Evolutionary conservation across 805 yeast genomes (phyloP).

Genomic region (Candida takata): DNA sequence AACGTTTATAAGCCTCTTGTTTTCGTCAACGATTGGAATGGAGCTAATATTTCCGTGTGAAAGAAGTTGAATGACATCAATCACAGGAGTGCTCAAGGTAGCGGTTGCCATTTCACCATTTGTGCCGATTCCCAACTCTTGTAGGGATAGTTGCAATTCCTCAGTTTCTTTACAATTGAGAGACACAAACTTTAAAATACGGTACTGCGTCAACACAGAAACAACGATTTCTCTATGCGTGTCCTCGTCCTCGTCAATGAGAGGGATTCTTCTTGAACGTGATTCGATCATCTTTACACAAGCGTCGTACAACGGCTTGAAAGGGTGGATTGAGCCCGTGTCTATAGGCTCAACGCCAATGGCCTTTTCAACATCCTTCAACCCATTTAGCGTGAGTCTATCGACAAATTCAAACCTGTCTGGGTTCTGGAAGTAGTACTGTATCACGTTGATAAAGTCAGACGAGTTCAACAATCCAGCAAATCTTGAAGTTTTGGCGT

Average conservation of each 20-base stretch:
- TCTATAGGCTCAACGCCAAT: constrained; percentile 84
- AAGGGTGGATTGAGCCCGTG: constrained; percentile 84
- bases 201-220: constrained; percentile 89
- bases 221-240: constrained; percentile 92
- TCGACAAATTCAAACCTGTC: constrained; percentile 86
- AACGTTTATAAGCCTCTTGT: constrained; percentile 66
- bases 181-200: constrained; percentile 92
- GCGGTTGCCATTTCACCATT: constrained; percentile 60
- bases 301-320: constrained; percentile 83
- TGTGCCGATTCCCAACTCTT: constrained; percentile 61
- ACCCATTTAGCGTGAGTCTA: constrained; percentile 73
- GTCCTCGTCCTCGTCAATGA: constrained; percentile 89
- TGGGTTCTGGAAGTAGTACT: constrained; percentile 84
- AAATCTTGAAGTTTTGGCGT: constrained; percentile 77
- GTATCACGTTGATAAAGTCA: constrained; percentile 92
- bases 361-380: constrained; percentile 79
- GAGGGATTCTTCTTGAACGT: constrained; percentile 87
- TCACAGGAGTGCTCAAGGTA: constrained; percentile 85
- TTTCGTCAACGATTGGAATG: constrained; percentile 84
- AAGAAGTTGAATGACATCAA: constrained; percentile 81
- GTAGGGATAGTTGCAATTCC: constrained; percentile 69
- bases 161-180: constrained; percentile 93
- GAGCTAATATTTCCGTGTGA: constrained; percentile 81
- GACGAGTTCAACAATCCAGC: constrained; percentile 90
- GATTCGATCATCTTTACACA: constrained; percentile 86